Base-by-base conservation (phyloP, 2,329 filamentous ascomycete genomes). In the Colletotrichum ledebouriae region DNA sequence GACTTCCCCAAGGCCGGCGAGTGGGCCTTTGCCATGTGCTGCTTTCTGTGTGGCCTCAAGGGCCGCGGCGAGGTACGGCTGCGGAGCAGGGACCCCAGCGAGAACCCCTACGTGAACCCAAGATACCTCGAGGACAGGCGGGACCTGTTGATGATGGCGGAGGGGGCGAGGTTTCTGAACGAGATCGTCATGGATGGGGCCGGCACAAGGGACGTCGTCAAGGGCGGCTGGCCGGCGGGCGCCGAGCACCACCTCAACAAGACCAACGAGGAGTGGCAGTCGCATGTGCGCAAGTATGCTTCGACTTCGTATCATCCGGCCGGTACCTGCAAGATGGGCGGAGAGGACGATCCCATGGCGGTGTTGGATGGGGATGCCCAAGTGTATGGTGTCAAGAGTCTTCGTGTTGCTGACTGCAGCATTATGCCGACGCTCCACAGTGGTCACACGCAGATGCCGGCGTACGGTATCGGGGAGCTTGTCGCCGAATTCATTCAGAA, bases 201-300 rank as follows among this genome's bases (percentile, higher is more conserved):
- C 47, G 47, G 47, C 0, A 50, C 47, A 20, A 50, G n/a, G 22
- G 47, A 50, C 6, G n/a, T 50, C 22, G 47, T 25, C 47, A 50
- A 29, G 2, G 47, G 47, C 2, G 47, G 47, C 47, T 50, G 47
- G 47, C 47, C 47, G 3, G 13, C 47, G 0, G 47, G 47, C 29
- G 75, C 80, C 29, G 77, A 78, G 44, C 76, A 83, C 63, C 78
- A 73, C 22, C 78, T 79, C 52, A 83, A 84, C 76, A 82, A 84
- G 63, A 77, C 78, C 62, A 85, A 82, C 7, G 77, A 84, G 58
- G 80, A 83, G 73, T 85, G 76, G 71, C 74, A 25, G 11, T 50
- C 47, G 22, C 47, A 50, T 0, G 47, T 50, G 22, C 47, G 15
- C 20, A 29, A 50, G 47, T 50, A 50, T n/a, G 47, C 47, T 25